These are phyloP conservation scores for Piloderma croceum DNA, from an alignment of 768 basidiomycete genomes.

Conservation along the genomic window DNA sequence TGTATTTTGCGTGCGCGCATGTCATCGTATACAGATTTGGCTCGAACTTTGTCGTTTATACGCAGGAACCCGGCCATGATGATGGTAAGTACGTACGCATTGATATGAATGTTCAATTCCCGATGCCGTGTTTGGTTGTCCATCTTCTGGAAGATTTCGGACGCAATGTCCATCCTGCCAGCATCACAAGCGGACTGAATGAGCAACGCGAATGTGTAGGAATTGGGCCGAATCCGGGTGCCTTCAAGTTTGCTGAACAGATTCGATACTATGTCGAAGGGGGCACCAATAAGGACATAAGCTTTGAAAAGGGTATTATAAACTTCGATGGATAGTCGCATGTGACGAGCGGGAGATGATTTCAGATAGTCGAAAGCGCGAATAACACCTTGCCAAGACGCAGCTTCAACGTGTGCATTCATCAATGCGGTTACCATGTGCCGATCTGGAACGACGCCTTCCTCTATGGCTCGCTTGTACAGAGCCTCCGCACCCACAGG, in stretches of 20 bases:
- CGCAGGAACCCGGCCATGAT: slow-evolving; percentile 72
- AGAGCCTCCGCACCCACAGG: slow-evolving; percentile 58
- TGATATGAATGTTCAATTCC: slow-evolving; percentile 38
- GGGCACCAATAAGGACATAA: slow-evolving; percentile 74
- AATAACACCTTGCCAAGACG: slow-evolving; percentile 73
- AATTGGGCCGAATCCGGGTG: slow-evolving; percentile 50
- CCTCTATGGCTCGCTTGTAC: slow-evolving; percentile 56
- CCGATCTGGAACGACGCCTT: slow-evolving; percentile 58
- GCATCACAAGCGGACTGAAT: slow-evolving; percentile 80
- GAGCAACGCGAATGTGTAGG: slow-evolving; percentile 62
- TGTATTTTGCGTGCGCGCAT: slow-evolving; percentile 63
- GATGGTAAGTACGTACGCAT: slow-evolving; percentile 62
- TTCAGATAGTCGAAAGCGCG: slow-evolving; percentile 61
- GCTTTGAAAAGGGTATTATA: slow-evolving; percentile 82
- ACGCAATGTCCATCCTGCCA: slow-evolving; percentile 56
- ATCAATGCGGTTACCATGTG: slow-evolving; percentile 67
- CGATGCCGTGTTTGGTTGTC: slow-evolving; percentile 37
- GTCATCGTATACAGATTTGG: slow-evolving; percentile 62
- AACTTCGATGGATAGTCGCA: slow-evolving; percentile 49
- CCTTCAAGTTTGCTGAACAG: slow-evolving; percentile 55
- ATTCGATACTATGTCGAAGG: slow-evolving; percentile 55
- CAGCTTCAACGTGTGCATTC: slow-evolving; percentile 77
- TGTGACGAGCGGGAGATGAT: slow-evolving; percentile 27
- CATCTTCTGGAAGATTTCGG: slow-evolving; percentile 65
- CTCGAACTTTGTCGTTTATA: slow-evolving; percentile 42